Base-by-base conservation (phyloP, 345 rosid species). In the Aegle marmelos region DNA sequence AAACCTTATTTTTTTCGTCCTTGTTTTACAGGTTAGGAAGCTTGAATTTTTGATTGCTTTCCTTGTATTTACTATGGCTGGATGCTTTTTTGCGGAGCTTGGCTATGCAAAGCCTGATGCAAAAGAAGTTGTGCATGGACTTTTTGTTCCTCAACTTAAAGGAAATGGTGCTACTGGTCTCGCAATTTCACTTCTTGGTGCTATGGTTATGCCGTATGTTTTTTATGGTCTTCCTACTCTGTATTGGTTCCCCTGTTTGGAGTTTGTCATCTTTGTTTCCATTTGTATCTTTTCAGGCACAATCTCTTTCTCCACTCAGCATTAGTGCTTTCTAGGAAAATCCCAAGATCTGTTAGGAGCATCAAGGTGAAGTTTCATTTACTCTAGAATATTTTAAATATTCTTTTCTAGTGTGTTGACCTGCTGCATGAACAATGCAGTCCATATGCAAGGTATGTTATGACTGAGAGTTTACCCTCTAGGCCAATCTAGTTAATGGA, bases 161-260 rank as follows among this genome's bases (percentile, higher is more conserved):
- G 99, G 98, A 86, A 80, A 91, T 80, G 99, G 97, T 33, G 99
- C 98, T 27, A 88, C 94, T 61, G 99, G 96, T 72, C 91, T 93
- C 71, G 97, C 99, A 5, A 95, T 92, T 76, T 95, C 99, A 70
- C 91, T 95, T 65, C 94, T 95, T 2, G 99, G 98, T 54, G 98
- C 98, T 73, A 93, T 93, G 97, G 93, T 95, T 80, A 95, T 94
- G 98, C 97, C 98, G 98, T 95, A 87, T 25, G 99, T 81, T 78
- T 76, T 79, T 84, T 53, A n/a, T 10, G 41, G 8, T 76, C 39
- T 70, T 81, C 45, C 41, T 61, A 64, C 9, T 67, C 65, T 58
- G 31, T 36, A 9, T 59, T 62, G 22, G 69, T 69, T n/a, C 53
- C 74, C 74, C 68, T 45, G 16, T 45, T 54, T 65, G 53, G 73